phyloP scores from a whole-genome alignment of 495 filamentous ascomycete genomes.

The Penicillium pancosmium region DNA sequence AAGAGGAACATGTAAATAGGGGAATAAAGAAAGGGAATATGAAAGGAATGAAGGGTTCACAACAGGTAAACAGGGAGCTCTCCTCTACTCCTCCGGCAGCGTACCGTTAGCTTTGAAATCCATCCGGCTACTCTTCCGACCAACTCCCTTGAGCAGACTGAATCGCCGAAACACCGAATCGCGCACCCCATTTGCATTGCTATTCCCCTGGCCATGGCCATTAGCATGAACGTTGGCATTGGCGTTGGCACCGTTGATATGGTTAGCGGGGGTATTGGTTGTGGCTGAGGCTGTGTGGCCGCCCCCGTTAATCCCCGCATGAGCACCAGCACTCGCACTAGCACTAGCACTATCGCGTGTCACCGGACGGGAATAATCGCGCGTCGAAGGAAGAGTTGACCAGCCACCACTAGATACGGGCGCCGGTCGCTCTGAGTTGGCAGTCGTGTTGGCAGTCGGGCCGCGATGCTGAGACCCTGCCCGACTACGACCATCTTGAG shows the following conservation, averaged over 20 bases:
- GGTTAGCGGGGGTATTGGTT: conserved; percentile 14
- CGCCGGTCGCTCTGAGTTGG: conserved; percentile 24
- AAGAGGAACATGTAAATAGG: not conserved
- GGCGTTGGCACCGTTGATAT: not conserved
- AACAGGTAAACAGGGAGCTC: not conserved
- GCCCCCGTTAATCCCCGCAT: conserved; percentile 5
- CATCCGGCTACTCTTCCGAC: conserved; percentile 47
- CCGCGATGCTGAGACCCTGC: conserved; percentile 36
- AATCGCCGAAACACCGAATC: conserved; percentile 53
- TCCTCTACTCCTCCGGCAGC: conserved; percentile 41
- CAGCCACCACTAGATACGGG: conserved; percentile 37
- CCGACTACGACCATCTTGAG: conserved; percentile 38
- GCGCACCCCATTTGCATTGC: conserved; percentile 28
- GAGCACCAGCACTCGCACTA: conserved; percentile 9
- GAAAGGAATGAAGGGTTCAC: conserved; percentile 10
- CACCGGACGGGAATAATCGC: conserved; percentile 41
- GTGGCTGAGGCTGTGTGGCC: conserved; percentile 6
- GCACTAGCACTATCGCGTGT: conserved; percentile 35
- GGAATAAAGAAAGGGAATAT: conserved; percentile 10
- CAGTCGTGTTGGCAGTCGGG: conserved; percentile 11
- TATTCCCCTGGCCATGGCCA: not conserved
- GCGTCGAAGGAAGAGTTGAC: conserved; percentile 44
- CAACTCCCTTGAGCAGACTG: conserved; percentile 49
- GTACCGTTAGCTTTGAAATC: conserved; percentile 41
- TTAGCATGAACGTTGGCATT: not conserved